Percentiles rank a stretch among this genome's conserved stretches.
Evolutionary conservation across 2,329 filamentous ascomycete species (phyloP).

Genomic region (Trichoderma sp.): DNA sequence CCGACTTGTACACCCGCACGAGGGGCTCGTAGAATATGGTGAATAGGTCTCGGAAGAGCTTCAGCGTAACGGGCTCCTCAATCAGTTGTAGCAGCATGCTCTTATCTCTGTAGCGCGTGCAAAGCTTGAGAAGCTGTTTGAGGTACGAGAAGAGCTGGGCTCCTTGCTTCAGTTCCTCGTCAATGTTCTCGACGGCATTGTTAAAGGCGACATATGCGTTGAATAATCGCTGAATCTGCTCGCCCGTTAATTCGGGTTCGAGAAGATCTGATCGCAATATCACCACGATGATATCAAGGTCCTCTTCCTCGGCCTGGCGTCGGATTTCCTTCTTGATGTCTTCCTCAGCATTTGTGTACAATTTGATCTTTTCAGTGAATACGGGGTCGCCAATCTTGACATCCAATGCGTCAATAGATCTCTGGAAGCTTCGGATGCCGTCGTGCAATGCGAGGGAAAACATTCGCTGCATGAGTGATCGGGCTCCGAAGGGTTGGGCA

Average conservation of each 20-base stretch:
- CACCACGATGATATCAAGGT: constrained; percentile 80
- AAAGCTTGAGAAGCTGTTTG: constrained; percentile 91
- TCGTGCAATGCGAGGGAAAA: constrained; percentile 90
- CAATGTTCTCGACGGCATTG: constrained; percentile 81
- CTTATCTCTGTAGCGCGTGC: constrained; percentile 90
- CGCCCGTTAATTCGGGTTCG: constrained; percentile 64
- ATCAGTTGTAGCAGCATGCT: constrained; percentile 94
- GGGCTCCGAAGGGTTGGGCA: constrained; percentile 87
- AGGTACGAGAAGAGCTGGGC: constrained; percentile 91
- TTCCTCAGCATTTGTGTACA: constrained; percentile 74
- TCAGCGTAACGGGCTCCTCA: constrained; percentile 95
- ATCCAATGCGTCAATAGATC: constrained; percentile 75
- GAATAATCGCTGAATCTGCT: constrained; percentile 81
- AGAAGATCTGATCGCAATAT: constrained; percentile 78
- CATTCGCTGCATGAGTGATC: constrained; percentile 89
- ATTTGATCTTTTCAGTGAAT: constrained; percentile 76
- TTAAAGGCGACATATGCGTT: constrained; percentile 98
- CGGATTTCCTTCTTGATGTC: constrained; percentile 71
- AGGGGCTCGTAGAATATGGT: constrained; percentile 99
- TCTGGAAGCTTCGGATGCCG: constrained; percentile 82
- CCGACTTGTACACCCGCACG: constrained; percentile 95
- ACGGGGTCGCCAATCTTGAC: constrained; percentile 77
- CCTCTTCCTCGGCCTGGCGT: constrained; percentile 67
- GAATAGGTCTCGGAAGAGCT: constrained; percentile 92
- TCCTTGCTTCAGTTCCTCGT: constrained; percentile 83